phyloP scores from a whole-genome alignment of 371 early-diverging fungal genomes.

The Synchytrium microbalum region DNA sequence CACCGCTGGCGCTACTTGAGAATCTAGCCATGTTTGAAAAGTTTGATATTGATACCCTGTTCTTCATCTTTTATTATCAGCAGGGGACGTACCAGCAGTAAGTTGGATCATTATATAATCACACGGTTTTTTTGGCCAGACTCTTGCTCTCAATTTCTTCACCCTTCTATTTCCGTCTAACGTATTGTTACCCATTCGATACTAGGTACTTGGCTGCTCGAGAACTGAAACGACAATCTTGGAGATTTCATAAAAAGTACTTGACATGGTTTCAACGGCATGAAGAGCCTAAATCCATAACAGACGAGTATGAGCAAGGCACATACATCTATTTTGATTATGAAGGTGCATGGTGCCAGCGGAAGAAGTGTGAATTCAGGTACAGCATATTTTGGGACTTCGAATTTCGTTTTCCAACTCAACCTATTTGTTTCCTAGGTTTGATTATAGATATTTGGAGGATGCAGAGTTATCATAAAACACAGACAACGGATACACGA shows the following conservation, averaged over 20 bases:
- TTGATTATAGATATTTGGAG: constrained; percentile 83
- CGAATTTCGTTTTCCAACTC: background rate
- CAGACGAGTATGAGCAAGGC: constrained; percentile 97
- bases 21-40: constrained; percentile 75
- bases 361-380: constrained; percentile 94
- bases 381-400: constrained; percentile 11
- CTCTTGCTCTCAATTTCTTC: no score
- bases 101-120: constrained; percentile 15
- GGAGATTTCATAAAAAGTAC: constrained; percentile 99
- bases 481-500: no score
- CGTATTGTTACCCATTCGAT: background rate
- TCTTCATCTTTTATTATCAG: constrained; percentile 98
- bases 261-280: constrained; percentile 98
- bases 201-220: constrained; percentile 84
- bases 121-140: no score
- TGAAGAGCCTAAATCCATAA: constrained; percentile 94
- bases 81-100: constrained; percentile 95
- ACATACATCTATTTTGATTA: constrained; percentile 99
- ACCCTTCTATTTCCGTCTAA: background rate
- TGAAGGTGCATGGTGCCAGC: constrained; percentile 96
- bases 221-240: constrained; percentile 94
- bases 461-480: constrained; percentile 39
- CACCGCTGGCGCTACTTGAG: constrained; percentile 72
- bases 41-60: constrained; percentile 94
- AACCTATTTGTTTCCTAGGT: constrained; percentile 33